Percentiles rank a stretch among this genome's conserved stretches.
Evolutionary conservation across 495 filamentous ascomycete genomes (phyloP).

Genomic region (Aspergillus nanangensis): DNA sequence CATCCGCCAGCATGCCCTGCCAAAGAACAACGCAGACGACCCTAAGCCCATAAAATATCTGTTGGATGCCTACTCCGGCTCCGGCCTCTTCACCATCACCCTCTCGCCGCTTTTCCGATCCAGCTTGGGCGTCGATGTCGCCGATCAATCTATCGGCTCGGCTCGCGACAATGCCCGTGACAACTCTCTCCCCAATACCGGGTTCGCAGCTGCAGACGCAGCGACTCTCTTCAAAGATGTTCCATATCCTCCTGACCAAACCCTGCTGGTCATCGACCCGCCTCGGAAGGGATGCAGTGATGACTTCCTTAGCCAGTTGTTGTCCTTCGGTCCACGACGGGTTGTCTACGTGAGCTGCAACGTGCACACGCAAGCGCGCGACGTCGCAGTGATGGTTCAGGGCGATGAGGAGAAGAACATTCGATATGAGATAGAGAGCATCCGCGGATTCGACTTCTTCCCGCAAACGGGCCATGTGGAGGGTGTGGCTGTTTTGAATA

Average conservation of each 20-base stretch:
- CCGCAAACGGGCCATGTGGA: slow-evolving; percentile 97
- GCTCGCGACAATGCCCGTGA: slow-evolving; percentile 71
- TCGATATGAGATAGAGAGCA: slow-evolving; percentile 83
- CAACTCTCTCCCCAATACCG: slow-evolving; percentile 68
- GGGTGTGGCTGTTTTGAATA: slow-evolving; percentile 76
- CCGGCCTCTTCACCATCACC: slow-evolving; percentile 93
- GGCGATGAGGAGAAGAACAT: slow-evolving; percentile 49
- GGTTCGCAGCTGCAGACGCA: slow-evolving; percentile 84
- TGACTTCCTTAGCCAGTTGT: slow-evolving; percentile 73
- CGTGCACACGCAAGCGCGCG: slow-evolving; percentile 93
- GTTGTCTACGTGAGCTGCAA: slow-evolving; percentile 96
- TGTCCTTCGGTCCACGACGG: slow-evolving; percentile 67
- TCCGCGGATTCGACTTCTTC: slow-evolving; percentile 96
- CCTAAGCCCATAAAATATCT: slow-evolving; percentile 66
- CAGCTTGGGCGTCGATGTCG: slow-evolving; percentile 67
- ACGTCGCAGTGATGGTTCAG: slow-evolving; percentile 78
- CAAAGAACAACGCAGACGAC: slow-evolving; percentile 23
- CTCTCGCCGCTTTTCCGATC: slow-evolving; percentile 75
- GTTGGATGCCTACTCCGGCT: slow-evolving; percentile 96
- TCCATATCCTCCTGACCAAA: slow-evolving; percentile 68
- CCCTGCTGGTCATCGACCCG: slow-evolving; percentile 87
- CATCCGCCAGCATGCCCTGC: slow-evolving; percentile 75
- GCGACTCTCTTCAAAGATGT: slow-evolving; percentile 71
- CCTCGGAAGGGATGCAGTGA: slow-evolving; percentile 92
- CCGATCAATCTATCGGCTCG: slow-evolving; percentile 64